Evolutionary conservation across 148 eudicot species (phyloP).

Genomic region (Cornus suecica): DNA sequence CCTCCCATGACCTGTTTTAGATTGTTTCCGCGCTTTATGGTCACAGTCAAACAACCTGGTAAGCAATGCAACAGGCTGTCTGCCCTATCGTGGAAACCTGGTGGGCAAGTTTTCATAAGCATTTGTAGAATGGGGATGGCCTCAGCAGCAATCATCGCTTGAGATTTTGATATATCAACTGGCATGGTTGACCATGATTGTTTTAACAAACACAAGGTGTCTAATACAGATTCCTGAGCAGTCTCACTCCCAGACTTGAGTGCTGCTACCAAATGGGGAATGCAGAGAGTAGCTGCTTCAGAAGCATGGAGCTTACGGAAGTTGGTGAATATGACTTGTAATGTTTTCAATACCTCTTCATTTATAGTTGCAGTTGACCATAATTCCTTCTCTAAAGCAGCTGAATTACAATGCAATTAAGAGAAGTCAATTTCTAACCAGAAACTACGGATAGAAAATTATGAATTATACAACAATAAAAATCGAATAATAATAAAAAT

Average conservation of each 20-base stretch:
- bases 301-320: conserved; percentile 70
- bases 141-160: conserved; percentile 70
- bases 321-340: conserved; percentile 63
- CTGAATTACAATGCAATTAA: conserved; percentile 29
- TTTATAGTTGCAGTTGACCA: conserved; percentile 62
- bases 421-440: background rate
- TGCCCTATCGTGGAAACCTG: conserved; percentile 77
- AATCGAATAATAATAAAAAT: background rate
- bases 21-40: conserved; percentile 63
- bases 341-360: conserved; percentile 67
- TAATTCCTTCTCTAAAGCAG: conserved; percentile 75
- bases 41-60: conserved; percentile 84
- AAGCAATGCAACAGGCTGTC: conserved; percentile 66
- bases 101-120: conserved; percentile 77
- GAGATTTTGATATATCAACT: conserved; percentile 67
- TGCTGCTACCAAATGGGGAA: conserved; percentile 73
- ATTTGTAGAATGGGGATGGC: conserved; percentile 76
- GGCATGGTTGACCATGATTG: conserved; percentile 79
- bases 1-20: conserved; percentile 69
- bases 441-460: background rate
- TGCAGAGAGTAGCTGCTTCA: conserved; percentile 79
- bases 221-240: conserved; percentile 69
- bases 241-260: conserved; percentile 69
- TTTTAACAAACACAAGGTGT: conserved; percentile 60
- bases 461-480: background rate